phyloP scores from a whole-genome alignment of 768 basidiomycete species.

The Boletus rex-veris region DNA sequence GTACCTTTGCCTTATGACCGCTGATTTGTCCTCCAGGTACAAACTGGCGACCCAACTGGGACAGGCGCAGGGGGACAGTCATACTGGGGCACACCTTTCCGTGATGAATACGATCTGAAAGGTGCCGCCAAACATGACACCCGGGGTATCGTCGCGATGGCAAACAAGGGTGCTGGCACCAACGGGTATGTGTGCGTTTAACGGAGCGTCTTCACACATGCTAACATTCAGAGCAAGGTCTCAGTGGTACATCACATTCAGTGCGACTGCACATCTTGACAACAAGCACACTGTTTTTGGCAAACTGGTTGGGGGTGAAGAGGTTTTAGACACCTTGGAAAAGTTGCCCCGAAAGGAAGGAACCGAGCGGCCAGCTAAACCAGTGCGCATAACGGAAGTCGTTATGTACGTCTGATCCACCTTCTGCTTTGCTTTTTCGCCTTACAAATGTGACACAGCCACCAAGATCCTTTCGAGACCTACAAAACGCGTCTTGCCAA shows the following conservation, averaged over 20 bases:
- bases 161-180: conserved; percentile 88
- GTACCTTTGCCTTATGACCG: background rate
- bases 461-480: conserved; percentile 93
- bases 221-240: conserved; percentile 47
- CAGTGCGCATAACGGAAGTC: conserved; percentile 80
- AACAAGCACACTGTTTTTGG: conserved; percentile 97
- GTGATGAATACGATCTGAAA: conserved; percentile 88
- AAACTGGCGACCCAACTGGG: conserved; percentile 96
- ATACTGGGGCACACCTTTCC: conserved; percentile 93
- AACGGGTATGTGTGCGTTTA: conserved; percentile 57
- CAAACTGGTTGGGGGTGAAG: conserved; percentile 93
- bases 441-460: conserved; percentile 41
- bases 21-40: conserved; percentile 54
- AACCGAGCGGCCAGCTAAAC: conserved; percentile 83
- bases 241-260: conserved; percentile 94
- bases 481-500: conserved; percentile 83
- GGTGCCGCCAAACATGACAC: conserved; percentile 85
- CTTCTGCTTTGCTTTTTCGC: background rate
- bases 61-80: conserved; percentile 92
- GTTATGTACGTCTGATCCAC: conserved; percentile 60
- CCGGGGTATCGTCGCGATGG: conserved; percentile 89
- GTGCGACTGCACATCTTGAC: conserved; percentile 77
- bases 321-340: conserved; percentile 82
- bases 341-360: conserved; percentile 76
- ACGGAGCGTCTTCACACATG: background rate